Evolutionary conservation across 192 early-diverging fungal genomes (phyloP).

Genomic region (Globomyces pollinis-pini): DNA sequence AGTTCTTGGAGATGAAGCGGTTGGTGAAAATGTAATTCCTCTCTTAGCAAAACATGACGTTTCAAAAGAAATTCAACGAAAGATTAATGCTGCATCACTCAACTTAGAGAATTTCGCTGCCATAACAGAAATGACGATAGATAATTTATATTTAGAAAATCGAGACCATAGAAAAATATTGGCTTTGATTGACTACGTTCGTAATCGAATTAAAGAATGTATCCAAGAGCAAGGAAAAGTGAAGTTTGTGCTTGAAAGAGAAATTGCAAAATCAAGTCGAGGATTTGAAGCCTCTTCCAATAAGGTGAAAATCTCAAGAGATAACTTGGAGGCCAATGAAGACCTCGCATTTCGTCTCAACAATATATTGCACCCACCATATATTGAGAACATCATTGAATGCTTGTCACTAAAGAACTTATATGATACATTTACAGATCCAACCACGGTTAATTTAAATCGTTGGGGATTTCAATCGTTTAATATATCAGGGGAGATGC

Average conservation of each 20-base stretch:
- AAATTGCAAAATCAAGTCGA: conserved; percentile 36
- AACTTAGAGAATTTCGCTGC: conserved; percentile 35
- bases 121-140: conserved; percentile 23
- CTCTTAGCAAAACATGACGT: conserved; percentile 43
- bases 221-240: conserved; percentile 42
- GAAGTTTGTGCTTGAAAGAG: conserved; percentile 42
- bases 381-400: conserved; percentile 24
- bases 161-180: conserved; percentile 41
- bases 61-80: conserved; percentile 22
- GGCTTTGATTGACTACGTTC: conserved; percentile 41
- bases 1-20: conserved; percentile 35
- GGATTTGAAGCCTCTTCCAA: conserved; percentile 20
- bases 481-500: conserved; percentile 20
- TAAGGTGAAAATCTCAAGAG: conserved; percentile 23
- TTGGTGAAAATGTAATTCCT: conserved; percentile 19
- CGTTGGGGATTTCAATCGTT: conserved; percentile 24
- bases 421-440: neutral
- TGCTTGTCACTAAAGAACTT: conserved; percentile 23
- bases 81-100: conserved; percentile 20
- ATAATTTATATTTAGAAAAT: conserved; percentile 26
- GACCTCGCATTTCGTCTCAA: conserved; percentile 37
- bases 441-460: conserved; percentile 6
- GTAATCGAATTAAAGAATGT: conserved; percentile 44
- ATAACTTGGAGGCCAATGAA: conserved; percentile 36
- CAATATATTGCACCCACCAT: conserved; percentile 34